Base-by-base conservation (phyloP, 345 rosid species). In the Salix koriyanagi region DNA sequence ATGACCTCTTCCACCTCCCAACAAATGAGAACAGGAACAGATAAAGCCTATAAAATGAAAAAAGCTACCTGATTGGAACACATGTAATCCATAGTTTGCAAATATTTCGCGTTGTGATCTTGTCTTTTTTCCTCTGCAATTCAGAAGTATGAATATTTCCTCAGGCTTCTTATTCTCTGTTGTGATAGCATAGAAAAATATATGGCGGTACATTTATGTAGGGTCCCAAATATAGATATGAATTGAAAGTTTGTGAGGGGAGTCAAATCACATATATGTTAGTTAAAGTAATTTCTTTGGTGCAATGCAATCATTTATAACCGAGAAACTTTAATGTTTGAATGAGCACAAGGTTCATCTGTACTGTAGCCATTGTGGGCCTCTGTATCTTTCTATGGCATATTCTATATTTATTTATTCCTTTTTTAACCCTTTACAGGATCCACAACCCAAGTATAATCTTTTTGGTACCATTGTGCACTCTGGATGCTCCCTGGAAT, bases 381-480 rank as follows among this genome's bases (percentile, higher is more conserved):
- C 7, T 36, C 52, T 36, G 77, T 75, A 15, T 65, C 23, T 25
- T 52, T 14, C 30, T 52, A 67, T 78, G 61, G 3, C 26, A 58
- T 65, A 23, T n/a, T 44, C 37, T 64, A 30, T 60, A n/a, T 42
- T 19, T 65, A 44, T 66, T 70, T 56, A 67, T 39, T 62, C 21
- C 36, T 58, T 79, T 67, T 75, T 73, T 13, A 32, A 34, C 61
- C 8, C 16, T 6, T 58, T 5, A 75, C 82, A 96, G 99, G 99
- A 96, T 84, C 85, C 89, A 26, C 92, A 80, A 34, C 92, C 94
- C 65, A 92, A 92, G 78, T 96, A 96, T 84, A 88, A 88, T 80
- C 98, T 96, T 75, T 96, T 96, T 82, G 99, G 96, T 74, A 90
- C 94, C 71, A 94, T 96, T 81, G 99, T 96, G 77, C 99, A 96